Base-by-base conservation (phyloP, 78 protist genomes). In the Chrysochromulina parva region DNA sequence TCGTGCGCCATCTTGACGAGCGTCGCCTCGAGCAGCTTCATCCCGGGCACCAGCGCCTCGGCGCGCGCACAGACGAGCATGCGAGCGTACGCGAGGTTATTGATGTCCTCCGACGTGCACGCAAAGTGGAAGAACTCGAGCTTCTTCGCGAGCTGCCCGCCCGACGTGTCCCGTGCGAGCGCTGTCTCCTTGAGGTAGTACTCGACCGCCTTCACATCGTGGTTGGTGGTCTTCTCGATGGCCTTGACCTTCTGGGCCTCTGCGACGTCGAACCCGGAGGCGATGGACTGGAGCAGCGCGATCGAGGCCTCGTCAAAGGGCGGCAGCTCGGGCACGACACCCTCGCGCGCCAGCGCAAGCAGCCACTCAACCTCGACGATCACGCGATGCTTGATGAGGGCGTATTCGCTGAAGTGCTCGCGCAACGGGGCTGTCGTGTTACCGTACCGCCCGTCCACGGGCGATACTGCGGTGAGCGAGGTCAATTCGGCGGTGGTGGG, bases 151-250 rank as follows among this genome's bases (percentile, higher is more conserved):
- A 24, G 47, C 47, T 24, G 22, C 10, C 28, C 73, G 28, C 9
- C n/a, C 47, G 73, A 1, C 28, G 73, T 17, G 38, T 7, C 47
- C 38, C 5, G 0, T 47, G 26, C 6, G 47, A 7, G 2, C 73
- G 73, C 73, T 28, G 13, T 5, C 81, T 71, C 54, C 53, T 94
- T 95, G 80, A 96, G 81, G 28, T 89, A 94, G 88, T 96, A 96
- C 93, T 96, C 97, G 0, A 96, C 95, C 28, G 97, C 96, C 89
- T 96, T 96, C n/a, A 96, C 94, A 58, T 96, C 98, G 89, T 96
- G 98, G 78, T 94, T 95, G 19, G 98, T 96, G 20, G 92, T 90
- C 62, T 89, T 65, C 86, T 96, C 98, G 59, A 93, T 96, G n/a
- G 74, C 82, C 90, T 96, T 96, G 19, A 96, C 93, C 38, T 50